Evolutionary conservation across 2,329 filamentous ascomycete genomes (phyloP).

Genomic region (Ceratocystis destructans): DNA sequence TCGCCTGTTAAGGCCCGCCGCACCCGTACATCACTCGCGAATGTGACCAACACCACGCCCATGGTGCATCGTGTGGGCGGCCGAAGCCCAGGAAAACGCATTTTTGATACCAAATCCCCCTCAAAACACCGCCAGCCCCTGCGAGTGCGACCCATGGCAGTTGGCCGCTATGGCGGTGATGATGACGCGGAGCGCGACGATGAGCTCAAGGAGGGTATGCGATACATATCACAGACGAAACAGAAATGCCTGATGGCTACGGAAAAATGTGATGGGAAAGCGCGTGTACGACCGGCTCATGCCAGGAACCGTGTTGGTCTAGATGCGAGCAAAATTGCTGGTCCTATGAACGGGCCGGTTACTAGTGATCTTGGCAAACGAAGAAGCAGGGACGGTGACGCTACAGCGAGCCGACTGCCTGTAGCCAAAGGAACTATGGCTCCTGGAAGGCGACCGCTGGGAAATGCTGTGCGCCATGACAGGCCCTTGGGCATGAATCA

Average conservation of each 20-base stretch:
- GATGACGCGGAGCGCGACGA: slow-evolving; percentile 49
- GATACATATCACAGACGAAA: slow-evolving; percentile 77
- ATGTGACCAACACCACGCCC: slow-evolving; percentile 10
- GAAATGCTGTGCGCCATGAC: not conserved
- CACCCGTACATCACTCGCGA: not conserved
- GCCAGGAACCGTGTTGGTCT: not conserved
- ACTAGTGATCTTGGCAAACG: not conserved
- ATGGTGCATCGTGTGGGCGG: slow-evolving; percentile 1
- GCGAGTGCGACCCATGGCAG: not conserved
- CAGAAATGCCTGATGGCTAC: slow-evolving; percentile 45
- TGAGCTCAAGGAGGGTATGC: slow-evolving; percentile 64
- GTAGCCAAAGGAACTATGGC: not conserved
- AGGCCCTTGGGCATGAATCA: not conserved
- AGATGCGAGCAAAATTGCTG: not conserved
- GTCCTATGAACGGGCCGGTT: slow-evolving; percentile 14
- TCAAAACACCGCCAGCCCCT: slow-evolving; percentile 16
- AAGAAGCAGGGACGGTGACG: not conserved
- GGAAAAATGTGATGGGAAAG: slow-evolving; percentile 10
- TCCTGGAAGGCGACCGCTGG: not conserved
- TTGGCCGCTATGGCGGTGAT: slow-evolving; percentile 29
- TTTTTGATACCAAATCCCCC: slow-evolving; percentile 13
- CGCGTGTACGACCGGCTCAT: not conserved
- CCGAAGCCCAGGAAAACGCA: slow-evolving; percentile 9
- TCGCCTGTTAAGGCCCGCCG: slow-evolving; percentile 27
- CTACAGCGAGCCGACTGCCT: not conserved